Evolutionary conservation across 2,329 filamentous ascomycete genomes (phyloP), one percentile per base, ranked within the genome.

Genomic region (Cladosporium colombiae): DNA sequence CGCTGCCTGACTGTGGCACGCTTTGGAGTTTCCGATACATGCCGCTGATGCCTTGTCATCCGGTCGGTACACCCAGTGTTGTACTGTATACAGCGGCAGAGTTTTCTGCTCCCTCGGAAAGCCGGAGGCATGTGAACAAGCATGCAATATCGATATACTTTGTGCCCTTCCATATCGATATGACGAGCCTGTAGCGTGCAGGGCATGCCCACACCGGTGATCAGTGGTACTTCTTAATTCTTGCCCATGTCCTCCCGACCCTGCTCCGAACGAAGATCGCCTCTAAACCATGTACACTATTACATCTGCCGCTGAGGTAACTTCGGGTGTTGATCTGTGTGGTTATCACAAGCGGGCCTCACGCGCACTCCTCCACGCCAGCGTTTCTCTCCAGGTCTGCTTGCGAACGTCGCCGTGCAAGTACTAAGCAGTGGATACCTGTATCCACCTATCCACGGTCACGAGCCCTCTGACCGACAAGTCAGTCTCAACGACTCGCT

Each of bases 361-460:
- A 63, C 61, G 50, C 61, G 61, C 61, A 63, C 61, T 63, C 61
- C 61, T 63, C 61, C 61, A 33, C 61, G 61, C 40, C 40, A 46
- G 40, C 61, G 40, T 49, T n/a, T n/a, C 33, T 37, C 61, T 56
- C 61, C 35, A 62, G 29, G 27, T 35, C 58, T 49, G 52, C 29
- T 21, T 46, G 40, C 40, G 40, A 55, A 18, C 33, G 29, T 31
- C 29, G 52, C 52, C 52, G 52, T 27, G 50, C 3, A 1, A 7
- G 21, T 37, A 21, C 31, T 37, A 37, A 57, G 55, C 55, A 57
- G 29, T 35, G 33, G 55, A 57, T 31, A 14, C n/a, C 29, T 11
- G 33, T 46, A 23, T 23, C 58, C 58, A 62, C 59, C n/a, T 8
- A 4, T 40, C 49, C 40, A 7, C n/a, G 14, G 35, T 56, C 61